Percentiles rank a stretch among this genome's conserved stretches.
Evolutionary conservation across 2,329 filamentous ascomycete species (phyloP).

Genomic region (Xylariales sp.): DNA sequence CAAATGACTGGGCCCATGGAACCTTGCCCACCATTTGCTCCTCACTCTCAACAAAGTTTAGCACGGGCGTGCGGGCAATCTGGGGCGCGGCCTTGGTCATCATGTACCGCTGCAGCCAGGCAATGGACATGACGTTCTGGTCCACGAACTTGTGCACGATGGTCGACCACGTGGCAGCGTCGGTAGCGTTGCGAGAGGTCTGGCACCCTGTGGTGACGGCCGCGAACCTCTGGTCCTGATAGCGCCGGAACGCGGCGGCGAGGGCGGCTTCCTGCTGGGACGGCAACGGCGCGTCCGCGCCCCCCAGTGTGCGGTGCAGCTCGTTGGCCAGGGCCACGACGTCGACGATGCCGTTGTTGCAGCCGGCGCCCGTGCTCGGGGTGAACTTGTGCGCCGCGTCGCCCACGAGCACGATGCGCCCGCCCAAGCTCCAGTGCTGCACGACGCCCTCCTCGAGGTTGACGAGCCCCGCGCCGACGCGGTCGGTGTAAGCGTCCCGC

Average conservation of each 20-base stretch:
- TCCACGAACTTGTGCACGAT: background rate
- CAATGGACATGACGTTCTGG: conserved; percentile 1
- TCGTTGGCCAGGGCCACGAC: conserved; percentile 21
- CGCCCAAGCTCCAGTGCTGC: conserved; percentile 6
- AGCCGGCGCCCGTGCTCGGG: conserved; percentile 25
- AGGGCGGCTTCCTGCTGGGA: too few species aligned
- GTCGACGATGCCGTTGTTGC: conserved; percentile 25
- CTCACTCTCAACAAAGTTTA: conserved; percentile 1
- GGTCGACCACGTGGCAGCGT: conserved; percentile 3
- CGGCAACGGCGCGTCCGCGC: background rate
- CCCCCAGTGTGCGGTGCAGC: conserved; percentile 11
- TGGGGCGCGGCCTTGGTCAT: background rate
- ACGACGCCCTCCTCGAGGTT: conserved; percentile 6
- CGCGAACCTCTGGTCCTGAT: conserved; percentile 1
- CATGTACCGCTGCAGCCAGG: background rate
- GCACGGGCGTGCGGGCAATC: background rate
- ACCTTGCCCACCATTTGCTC: conserved; percentile 1
- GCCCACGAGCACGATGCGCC: conserved; percentile 5
- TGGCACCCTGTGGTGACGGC: background rate
- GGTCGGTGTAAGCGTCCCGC: conserved; percentile 11
- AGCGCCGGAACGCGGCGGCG: background rate
- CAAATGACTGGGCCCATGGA: conserved; percentile 4
- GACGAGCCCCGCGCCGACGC: background rate
- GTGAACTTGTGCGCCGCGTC: conserved; percentile 27
- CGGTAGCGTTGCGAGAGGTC: conserved; percentile 1